phyloP scores from a whole-genome alignment of 345 rosid genomes.

The Eucalyptus coolabah region DNA sequence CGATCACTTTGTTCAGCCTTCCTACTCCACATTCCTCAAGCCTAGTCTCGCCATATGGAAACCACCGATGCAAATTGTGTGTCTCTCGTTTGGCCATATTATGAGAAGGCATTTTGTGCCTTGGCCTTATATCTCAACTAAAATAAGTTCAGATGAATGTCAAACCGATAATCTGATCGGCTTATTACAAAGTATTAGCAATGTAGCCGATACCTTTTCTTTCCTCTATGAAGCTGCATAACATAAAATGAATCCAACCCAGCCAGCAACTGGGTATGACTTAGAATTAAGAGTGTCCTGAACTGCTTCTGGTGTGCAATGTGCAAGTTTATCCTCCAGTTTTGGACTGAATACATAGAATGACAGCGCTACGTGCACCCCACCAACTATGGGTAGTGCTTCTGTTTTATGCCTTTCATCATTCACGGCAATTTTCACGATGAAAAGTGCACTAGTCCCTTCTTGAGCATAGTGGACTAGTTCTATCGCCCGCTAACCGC shows the following conservation, averaged over 20 bases:
- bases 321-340: not conserved
- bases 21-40: not conserved
- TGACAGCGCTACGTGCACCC: not conserved
- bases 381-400: not conserved
- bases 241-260: not conserved
- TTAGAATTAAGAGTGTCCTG: not conserved
- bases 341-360: not conserved
- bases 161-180: not conserved
- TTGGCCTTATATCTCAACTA: not conserved
- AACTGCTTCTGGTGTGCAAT: not conserved
- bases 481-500: not conserved
- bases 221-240: not conserved
- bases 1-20: not conserved
- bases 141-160: not conserved
- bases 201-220: not conserved
- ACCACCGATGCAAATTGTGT: not conserved
- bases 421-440: not conserved
- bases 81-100: not conserved
- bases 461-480: not conserved
- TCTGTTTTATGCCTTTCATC: not conserved
- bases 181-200: not conserved
- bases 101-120: not conserved
- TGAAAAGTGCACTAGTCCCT: not conserved
- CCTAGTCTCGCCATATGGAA: not conserved
- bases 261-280: not conserved